Evolutionary conservation across 495 filamentous ascomycete genomes (phyloP).

Genomic region (Chaetomium tenue): DNA sequence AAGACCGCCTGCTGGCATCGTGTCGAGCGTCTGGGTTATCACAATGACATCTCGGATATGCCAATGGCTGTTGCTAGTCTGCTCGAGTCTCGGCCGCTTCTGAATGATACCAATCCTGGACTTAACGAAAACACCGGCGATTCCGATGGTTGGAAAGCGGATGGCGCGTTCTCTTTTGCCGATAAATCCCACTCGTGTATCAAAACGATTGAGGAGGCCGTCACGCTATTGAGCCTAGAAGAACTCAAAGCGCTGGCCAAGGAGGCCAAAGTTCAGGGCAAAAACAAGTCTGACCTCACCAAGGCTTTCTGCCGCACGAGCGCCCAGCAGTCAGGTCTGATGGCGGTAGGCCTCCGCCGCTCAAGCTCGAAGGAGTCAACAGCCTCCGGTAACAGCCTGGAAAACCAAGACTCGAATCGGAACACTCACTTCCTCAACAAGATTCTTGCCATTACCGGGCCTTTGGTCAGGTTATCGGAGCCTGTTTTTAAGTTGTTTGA

Average conservation of each 20-base stretch:
- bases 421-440: conserved; percentile 55
- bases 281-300: conserved; percentile 81
- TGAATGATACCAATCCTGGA: neutral
- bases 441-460: conserved; percentile 76
- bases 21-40: conserved; percentile 69
- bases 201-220: conserved; percentile 79
- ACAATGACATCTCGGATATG: conserved; percentile 78
- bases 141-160: conserved; percentile 50
- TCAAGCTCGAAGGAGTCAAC: conserved; percentile 51
- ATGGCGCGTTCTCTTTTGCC: conserved; percentile 67
- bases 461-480: conserved; percentile 76
- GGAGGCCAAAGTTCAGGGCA: conserved; percentile 82
- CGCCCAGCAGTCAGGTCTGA: conserved; percentile 67
- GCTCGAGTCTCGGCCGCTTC: conserved; percentile 25
- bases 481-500: conserved; percentile 82
- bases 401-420: conserved; percentile 40
- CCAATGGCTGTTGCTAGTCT: conserved; percentile 61
- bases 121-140: neutral
- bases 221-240: conserved; percentile 73
- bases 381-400: conserved; percentile 25
- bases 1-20: conserved; percentile 96
- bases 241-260: conserved; percentile 84
- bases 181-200: conserved; percentile 71
- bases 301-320: conserved; percentile 68
- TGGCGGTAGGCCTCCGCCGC: conserved; percentile 57